A percentile compares a stretch with the other conserved stretches of the same genome.
These are phyloP conservation scores for Alternaria consortialis DNA, from an alignment of 2,329 filamentous ascomycete species.

Conservation along the genomic window DNA sequence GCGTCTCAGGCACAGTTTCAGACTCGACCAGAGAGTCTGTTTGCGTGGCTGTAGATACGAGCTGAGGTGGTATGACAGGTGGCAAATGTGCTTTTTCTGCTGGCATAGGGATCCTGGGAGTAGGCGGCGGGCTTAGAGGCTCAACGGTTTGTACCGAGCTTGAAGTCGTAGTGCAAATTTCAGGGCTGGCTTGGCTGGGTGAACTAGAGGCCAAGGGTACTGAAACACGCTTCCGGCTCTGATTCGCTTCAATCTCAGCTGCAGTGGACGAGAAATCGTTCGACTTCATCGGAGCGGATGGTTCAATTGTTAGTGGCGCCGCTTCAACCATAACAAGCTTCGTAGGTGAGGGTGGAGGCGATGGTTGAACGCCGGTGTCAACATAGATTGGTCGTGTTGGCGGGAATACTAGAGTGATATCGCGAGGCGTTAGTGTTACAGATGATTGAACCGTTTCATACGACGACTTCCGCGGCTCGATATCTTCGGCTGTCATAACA, in stretches of 20 bases:
- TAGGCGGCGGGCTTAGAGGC: conserved; percentile 71
- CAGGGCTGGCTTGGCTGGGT: conserved; percentile 22
- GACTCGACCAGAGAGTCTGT: conserved; percentile 55
- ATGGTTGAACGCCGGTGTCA: conserved; percentile 82
- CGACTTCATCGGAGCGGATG: conserved; percentile 31
- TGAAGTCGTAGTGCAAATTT: conserved; percentile 66
- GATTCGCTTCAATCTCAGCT: conserved; percentile 73
- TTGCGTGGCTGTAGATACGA: conserved; percentile 69
- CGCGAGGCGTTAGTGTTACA: conserved; percentile 34
- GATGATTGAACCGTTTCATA: conserved; percentile 35
- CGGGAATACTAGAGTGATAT: conserved; percentile 43
- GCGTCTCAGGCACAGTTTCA: conserved; percentile 38
- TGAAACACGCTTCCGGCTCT: conserved; percentile 72
- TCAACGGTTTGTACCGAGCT: conserved; percentile 70
- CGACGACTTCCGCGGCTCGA: conserved; percentile 34
- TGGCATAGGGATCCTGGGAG: conserved; percentile 62
- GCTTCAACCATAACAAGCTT: conserved; percentile 38
- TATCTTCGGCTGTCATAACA: conserved; percentile 28
- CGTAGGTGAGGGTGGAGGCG: conserved; percentile 79
- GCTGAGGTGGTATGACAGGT: conserved; percentile 50
- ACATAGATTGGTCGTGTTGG: conserved; percentile 65
- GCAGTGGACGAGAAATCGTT: conserved; percentile 27
- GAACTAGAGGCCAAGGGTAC: conserved; percentile 39
- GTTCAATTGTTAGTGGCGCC: conserved; percentile 33
- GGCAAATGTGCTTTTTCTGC: conserved; percentile 53